Percentiles rank a stretch among this genome's conserved stretches.
Evolutionary conservation across 2,329 filamentous ascomycete species (phyloP).

Genomic region (Setomelanomma holmii): DNA sequence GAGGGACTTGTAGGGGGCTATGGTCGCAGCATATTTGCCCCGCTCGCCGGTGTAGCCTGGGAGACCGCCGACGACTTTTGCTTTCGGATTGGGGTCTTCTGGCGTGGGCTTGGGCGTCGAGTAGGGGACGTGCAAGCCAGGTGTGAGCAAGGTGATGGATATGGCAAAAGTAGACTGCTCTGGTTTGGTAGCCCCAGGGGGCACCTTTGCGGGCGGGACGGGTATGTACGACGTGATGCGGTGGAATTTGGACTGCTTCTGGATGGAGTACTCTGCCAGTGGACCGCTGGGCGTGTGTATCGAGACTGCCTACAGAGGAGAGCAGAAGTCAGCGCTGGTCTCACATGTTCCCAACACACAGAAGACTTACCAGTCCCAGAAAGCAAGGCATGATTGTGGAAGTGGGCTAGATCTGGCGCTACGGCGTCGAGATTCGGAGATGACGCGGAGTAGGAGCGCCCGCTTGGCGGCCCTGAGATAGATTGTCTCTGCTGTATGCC

Average conservation of each 20-base stretch:
- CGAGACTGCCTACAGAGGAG: slow-evolving; percentile 93
- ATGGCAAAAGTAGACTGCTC: slow-evolving; percentile 97
- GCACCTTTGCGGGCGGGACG: slow-evolving; percentile 85
- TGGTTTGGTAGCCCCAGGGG: slow-evolving; percentile 71
- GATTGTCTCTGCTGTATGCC: slow-evolving; percentile 1
- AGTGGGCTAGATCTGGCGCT: slow-evolving; percentile 7
- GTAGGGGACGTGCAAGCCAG: slow-evolving; percentile 88
- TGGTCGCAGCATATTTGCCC: slow-evolving; percentile 62
- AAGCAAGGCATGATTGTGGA: slow-evolving; percentile 81
- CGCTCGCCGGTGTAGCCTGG: slow-evolving; percentile 61
- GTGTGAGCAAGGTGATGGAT: slow-evolving; percentile 92
- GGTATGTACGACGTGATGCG: slow-evolving; percentile 98
- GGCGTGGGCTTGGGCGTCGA: slow-evolving; percentile 82
- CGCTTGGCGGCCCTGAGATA: slow-evolving; percentile 7
- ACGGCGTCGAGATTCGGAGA: slow-evolving; percentile 9
- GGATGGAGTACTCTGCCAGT: slow-evolving; percentile 90
- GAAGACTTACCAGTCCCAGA: slow-evolving; percentile 74
- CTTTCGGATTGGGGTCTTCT: slow-evolving; percentile 79
- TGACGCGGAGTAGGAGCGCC: slow-evolving; percentile 10
- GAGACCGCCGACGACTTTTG: slow-evolving; percentile 79
- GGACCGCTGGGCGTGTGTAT: slow-evolving; percentile 84
- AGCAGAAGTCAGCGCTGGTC: slow-evolving; percentile 47
- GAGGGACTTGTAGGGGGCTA: slow-evolving; percentile 88
- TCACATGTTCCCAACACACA: not conserved
- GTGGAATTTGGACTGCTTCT: slow-evolving; percentile 88